A percentile compares a stretch with the other conserved stretches of the same genome.
Evolutionary conservation across 306 rosid genomes (phyloP).

Genomic region (Luffa aegyptiaca): DNA sequence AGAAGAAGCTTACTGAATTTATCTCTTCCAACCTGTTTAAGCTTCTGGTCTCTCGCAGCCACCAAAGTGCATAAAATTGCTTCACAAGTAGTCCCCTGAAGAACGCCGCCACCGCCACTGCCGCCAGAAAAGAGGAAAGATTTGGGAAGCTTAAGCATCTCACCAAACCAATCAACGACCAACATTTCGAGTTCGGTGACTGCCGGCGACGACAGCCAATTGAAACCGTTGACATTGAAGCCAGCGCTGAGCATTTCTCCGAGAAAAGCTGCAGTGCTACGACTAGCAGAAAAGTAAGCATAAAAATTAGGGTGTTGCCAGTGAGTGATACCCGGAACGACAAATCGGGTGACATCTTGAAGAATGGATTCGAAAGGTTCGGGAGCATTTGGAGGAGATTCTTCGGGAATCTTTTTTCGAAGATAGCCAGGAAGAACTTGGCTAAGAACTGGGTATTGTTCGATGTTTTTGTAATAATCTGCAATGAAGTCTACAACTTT

Average conservation of each 20-base stretch:
- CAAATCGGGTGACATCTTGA: conserved; percentile 15
- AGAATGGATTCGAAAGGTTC: conserved; percentile 28
- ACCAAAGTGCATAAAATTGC: conserved; percentile 25
- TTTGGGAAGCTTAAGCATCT: conserved; percentile 29
- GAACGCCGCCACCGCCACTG: conserved; percentile 20
- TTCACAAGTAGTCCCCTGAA: conserved; percentile 33
- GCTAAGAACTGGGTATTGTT: conserved; percentile 23
- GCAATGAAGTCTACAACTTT: conserved; percentile 29
- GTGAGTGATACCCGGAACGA: conserved; percentile 33
- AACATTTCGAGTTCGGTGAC: conserved; percentile 33
- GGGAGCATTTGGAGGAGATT: conserved; percentile 18
- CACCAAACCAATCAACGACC: conserved; percentile 38
- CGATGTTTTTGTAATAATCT: conserved; percentile 21
- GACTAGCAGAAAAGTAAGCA: conserved; percentile 14
- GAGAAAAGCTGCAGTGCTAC: conserved; percentile 18
- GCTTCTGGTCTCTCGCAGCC: conserved; percentile 26
- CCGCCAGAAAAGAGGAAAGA: conserved; percentile 22
- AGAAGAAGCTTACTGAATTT: conserved; percentile 19
- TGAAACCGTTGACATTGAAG: conserved; percentile 27
- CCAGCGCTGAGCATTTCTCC: conserved; percentile 33
- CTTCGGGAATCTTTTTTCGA: conserved; percentile 4
- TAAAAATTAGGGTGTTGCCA: conserved; percentile 28
- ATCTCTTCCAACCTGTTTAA: conserved; percentile 9
- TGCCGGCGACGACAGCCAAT: conserved; percentile 36
- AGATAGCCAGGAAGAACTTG: conserved; percentile 29